These are phyloP conservation scores for Phytomonas serpens DNA, from an alignment of 208 protist genomes.

Conservation along the genomic window DNA sequence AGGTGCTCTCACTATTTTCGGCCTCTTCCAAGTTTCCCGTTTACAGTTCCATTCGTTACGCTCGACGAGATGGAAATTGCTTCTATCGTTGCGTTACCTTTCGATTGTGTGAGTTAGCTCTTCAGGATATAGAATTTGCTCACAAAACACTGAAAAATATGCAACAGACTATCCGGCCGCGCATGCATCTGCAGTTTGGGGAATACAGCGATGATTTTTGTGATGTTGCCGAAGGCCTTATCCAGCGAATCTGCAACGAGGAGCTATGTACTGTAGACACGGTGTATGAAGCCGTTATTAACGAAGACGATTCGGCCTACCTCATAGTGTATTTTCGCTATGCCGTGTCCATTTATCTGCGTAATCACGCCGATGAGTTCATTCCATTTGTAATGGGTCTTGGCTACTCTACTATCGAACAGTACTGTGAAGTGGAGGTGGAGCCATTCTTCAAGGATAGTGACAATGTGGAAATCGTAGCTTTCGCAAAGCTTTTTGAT, in stretches of 20 bases:
- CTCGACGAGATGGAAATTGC: slow-evolving; percentile 79
- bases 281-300: slow-evolving; percentile 19
- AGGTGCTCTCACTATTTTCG: slow-evolving; percentile 41
- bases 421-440: slow-evolving; percentile 65
- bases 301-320: slow-evolving; percentile 34
- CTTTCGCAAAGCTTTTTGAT: slow-evolving; percentile 53
- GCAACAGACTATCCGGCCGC: slow-evolving; percentile 10
- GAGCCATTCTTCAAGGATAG: slow-evolving; percentile 71
- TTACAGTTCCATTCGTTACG: slow-evolving; percentile 41
- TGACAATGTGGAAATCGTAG: slow-evolving; percentile 74
- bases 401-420: slow-evolving; percentile 42
- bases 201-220: slow-evolving; percentile 73
- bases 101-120: slow-evolving; percentile 32
- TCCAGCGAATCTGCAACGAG: slow-evolving; percentile 20
- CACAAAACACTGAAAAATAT: slow-evolving; percentile 14
- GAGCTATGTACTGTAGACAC: slow-evolving; percentile 16
- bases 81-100: slow-evolving; percentile 79
- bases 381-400: slow-evolving; percentile 67
- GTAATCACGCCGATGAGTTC: slow-evolving; percentile 43
- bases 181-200: slow-evolving; percentile 40
- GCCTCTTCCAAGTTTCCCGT: slow-evolving; percentile 10
- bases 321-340: slow-evolving; percentile 66
- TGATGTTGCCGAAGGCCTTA: slow-evolving; percentile 30
- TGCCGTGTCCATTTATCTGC: slow-evolving; percentile 62
- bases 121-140: slow-evolving; percentile 17